A percentile compares a stretch with the other conserved stretches of the same genome.
Evolutionary conservation across 2,329 filamentous ascomycete genomes (phyloP).

Genomic region (Cytospora leucostoma): DNA sequence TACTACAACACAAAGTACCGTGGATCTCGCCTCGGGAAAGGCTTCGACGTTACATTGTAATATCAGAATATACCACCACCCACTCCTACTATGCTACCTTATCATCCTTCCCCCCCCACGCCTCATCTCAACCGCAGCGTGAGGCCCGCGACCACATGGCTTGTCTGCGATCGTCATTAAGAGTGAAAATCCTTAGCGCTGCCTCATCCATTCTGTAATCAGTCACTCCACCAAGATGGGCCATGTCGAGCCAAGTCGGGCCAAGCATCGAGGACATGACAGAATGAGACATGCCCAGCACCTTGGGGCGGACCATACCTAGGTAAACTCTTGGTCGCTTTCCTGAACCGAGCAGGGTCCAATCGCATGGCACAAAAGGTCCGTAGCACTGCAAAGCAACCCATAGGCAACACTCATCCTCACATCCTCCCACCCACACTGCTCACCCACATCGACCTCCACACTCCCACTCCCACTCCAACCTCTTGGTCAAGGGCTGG

Average conservation of each 20-base stretch:
- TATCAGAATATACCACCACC: background rate
- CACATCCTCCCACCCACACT: background rate
- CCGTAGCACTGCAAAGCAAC: background rate
- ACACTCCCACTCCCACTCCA: background rate
- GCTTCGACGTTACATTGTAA: background rate
- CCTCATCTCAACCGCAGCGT: conserved; percentile 18
- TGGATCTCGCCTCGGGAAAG: background rate
- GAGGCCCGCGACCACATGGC: conserved; percentile 6
- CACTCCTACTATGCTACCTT: conserved; percentile 14
- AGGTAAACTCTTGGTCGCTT: background rate
- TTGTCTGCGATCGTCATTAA: background rate
- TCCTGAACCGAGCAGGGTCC: background rate
- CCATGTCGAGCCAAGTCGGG: no score
- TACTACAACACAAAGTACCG: background rate
- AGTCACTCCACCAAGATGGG: background rate
- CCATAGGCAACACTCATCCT: background rate
- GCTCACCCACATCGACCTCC: background rate
- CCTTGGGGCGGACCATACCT: background rate
- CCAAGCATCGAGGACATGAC: no score
- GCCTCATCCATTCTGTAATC: background rate
- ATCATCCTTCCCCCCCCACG: conserved; percentile 15
- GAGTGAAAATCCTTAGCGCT: background rate
- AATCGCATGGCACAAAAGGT: background rate
- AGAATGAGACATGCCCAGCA: background rate
- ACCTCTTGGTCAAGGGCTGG: background rate